Base-by-base conservation (phyloP, 257 asterid genomes). In the Jacaranda mimosifolia region DNA sequence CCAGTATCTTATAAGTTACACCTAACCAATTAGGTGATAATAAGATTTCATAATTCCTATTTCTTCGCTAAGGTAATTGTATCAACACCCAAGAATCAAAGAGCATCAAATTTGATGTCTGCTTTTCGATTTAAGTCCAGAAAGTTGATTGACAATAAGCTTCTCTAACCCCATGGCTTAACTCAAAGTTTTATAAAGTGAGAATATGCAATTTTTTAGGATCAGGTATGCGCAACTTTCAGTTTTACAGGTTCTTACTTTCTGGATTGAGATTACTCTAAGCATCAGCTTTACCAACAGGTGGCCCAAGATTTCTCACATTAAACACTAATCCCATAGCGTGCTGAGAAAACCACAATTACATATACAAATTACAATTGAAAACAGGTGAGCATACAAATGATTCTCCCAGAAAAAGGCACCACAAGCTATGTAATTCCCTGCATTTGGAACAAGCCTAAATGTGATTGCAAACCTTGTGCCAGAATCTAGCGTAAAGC, bases 401-500 rank as follows among this genome's bases (percentile, higher is more conserved):
- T 62, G 7, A 17, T 70, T 70, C 66, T 77, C 43, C 68, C 49
- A 62, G 10, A 74, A 72, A 38, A 56, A 48, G 39, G 45, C 45
- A 18, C 10, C 21, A 63, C 63, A 35, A 63, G 71, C 46, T 42
- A 18, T 21, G 14, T 58, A 9, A 62, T 17, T 43, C 38, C 51
- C 68, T 57, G 68, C 75, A 42, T 46, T 13, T 40, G 72, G 36
- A 67, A 56, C 53, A 48, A 9, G 70, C 63, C 58, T 26, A 70
- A 19, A 35, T 75, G 66, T 7, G 64, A 79, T 55, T 32, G 77
- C 84, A 71, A 63, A 95, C 98, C 98, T 96, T 96, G 97, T 96
- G 99, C 99, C 99, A 96, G 86, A 96, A 96, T 85, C 98, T 89
- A 80, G 99, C 96, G 87, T 96, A 96, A 69, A 96, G 98, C 84